Percentiles rank a stretch among this genome's conserved stretches.
Evolutionary conservation across 169 alveolate species (phyloP).

Genomic region (Eimeria necatrix): DNA sequence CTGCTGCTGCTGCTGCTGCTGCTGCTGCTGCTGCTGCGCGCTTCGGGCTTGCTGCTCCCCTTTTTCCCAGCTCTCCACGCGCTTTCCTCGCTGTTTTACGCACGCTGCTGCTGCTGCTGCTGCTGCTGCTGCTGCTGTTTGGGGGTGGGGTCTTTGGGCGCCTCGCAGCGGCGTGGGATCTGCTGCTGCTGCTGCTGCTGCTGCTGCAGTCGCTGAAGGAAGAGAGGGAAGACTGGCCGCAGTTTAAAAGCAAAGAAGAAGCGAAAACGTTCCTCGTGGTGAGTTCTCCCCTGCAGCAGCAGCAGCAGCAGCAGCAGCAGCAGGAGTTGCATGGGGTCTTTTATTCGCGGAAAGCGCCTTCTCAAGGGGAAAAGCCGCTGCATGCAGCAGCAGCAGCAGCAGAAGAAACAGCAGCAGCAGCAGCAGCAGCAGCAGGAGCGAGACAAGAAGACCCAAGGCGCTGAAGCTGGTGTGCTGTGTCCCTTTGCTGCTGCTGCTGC

Average conservation of each 20-base stretch:
- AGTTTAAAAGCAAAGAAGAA: constrained; percentile 43
- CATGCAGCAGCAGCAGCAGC: too few relatives aligned
- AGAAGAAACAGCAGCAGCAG: too few relatives aligned
- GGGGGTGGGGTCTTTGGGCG: not conserved
- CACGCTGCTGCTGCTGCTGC: too few relatives aligned
- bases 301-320: too few relatives aligned
- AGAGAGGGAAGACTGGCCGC: constrained; percentile 55
- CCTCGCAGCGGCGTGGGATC: not conserved
- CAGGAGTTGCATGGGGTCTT: too few relatives aligned
- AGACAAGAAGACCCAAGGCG: too few relatives aligned
- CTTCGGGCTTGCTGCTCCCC: not conserved
- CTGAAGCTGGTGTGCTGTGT: not conserved
- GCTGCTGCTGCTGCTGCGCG: not conserved
- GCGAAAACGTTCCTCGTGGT: constrained; percentile 44
- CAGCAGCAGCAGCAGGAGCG: too few relatives aligned
- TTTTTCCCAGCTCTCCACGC: too few relatives aligned
- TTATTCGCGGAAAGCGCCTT: too few relatives aligned
- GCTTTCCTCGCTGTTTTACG: too few relatives aligned
- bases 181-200: not conserved
- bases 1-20: not conserved
- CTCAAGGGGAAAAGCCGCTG: too few relatives aligned
- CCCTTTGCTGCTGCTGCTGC: not conserved
- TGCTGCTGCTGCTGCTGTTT: not conserved
- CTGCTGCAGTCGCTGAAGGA: constrained; percentile 24
- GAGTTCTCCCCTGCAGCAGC: too few relatives aligned